Evolutionary conservation across 306 rosid genomes (phyloP), one percentile per base, ranked within the genome.

Genomic region (Lupinus albus): DNA sequence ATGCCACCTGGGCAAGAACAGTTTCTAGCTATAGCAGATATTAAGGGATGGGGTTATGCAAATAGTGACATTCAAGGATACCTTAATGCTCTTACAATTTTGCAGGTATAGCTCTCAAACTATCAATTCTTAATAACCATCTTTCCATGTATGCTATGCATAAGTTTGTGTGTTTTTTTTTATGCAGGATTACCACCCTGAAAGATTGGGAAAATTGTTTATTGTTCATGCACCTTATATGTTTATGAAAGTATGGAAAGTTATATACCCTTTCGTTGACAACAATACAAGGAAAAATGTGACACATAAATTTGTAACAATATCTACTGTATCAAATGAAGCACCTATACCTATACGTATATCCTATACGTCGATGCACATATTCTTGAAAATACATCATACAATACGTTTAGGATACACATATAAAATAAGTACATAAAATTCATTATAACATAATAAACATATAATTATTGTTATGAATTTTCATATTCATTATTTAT

Each of bases 11-110:
- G 98, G 7, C 80, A 86, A 76, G 98, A 92, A 67, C 89, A 92
- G 81, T 92, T 92, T 83, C 60, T 83, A 18, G 76, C 80, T 32
- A 87, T 92, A 68, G 95, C 67, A 53, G 98, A 92, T 82, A 80
- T 92, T 44, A 63, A 78, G 80, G 98, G 98, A 61, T 92, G 95
- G 96, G 91, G 83, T 35, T 92, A 87, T 39, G 77, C 82, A 25
- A 84, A 84, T 25, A 80, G 95, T 45, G 98, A 92, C 61, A 38
- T 89, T 71, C 91, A 96, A 3, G 98, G 95, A 75, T 89, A 89
- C 76, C 64, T 80, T 15, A 69, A 81, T 75, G 64, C 88, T 75
- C 79, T 87, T 8, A 46, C 84, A 1, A 80, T 87, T 83, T 79
- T 92, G 68, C 98, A 89, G 97, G 97, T 91, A 72, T 25, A 44